Base-by-base conservation (phyloP, 2,329 filamentous ascomycete species). In the Microdochium bolleyi region DNA sequence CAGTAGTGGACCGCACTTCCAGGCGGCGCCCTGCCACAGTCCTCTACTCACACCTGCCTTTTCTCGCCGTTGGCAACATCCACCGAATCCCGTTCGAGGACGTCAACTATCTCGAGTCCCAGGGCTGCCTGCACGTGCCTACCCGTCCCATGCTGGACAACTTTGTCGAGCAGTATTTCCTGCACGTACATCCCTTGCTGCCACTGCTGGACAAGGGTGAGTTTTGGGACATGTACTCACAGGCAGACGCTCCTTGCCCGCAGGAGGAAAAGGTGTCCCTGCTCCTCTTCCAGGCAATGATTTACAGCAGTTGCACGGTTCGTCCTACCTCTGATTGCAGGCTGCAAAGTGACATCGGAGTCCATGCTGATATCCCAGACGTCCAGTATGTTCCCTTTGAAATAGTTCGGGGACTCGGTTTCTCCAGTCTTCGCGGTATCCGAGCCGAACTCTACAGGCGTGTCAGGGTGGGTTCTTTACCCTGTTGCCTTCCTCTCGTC, bases 141-240 rank as follows among this genome's bases (percentile, higher is more conserved):
- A 19, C 41, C 41, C 41, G 41, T 19, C 41, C 41, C 21, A 22
- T 46, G 13, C 13, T 46, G 41, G 41, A 46, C 41, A 46, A 46
- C 41, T 46, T 46, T 46, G 41, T 46, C 41, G 41, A 46, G 41
- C 41, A 46, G 41, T 24, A 46, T 46, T 46, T 46, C 41, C 41
- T 46, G 13, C 41, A 46, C 41, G 19, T 46, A 7, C 41, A 46
- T 19, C 41, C 41, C 21, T 46, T 46, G 41, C 41, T 46, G 41
- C 41, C 41, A 7, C 2, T 46, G 16, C 13, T 46, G 5, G 19
- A 46, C 21, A 19, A 46, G 21, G 41, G 41, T 19, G 41, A 46
- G 3, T 46, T 46, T 19, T 46, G 41, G 41, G 41, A 46, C 5
- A 46, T 46, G 41, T 46, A 46, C 41, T 46, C 41, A 3, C 13